Evolutionary conservation across 2,329 filamentous ascomycete genomes (phyloP).

Genomic region (Botrytis fragariae): DNA sequence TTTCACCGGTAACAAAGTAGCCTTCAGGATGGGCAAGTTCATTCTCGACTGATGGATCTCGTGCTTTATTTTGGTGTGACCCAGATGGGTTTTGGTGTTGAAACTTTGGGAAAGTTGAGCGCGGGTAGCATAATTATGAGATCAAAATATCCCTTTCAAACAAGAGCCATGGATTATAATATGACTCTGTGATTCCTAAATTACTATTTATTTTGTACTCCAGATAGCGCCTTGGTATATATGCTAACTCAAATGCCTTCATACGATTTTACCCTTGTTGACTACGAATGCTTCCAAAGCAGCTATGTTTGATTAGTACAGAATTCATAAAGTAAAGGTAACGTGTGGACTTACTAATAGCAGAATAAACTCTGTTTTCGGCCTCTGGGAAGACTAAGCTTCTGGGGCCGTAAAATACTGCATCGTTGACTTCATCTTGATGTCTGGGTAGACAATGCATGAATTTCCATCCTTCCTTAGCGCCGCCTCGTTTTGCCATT

Average conservation of each 20-base stretch:
- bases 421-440: constrained; percentile 87
- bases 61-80: background rate
- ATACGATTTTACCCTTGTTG: constrained; percentile 77
- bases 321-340: background rate
- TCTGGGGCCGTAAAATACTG: constrained; percentile 84
- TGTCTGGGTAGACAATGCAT: constrained; percentile 98
- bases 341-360: constrained; percentile 58
- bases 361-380: constrained; percentile 91
- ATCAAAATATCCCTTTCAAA: background rate
- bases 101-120: background rate
- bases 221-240: constrained; percentile 17
- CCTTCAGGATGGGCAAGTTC: background rate
- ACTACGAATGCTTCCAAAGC: constrained; percentile 86
- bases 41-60: background rate
- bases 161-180: background rate
- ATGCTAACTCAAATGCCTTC: constrained; percentile 4
- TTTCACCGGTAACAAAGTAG: background rate
- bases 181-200: constrained; percentile 1
- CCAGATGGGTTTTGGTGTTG: background rate
- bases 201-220: constrained; percentile 16
- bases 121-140: background rate
- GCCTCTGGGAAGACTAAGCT: constrained; percentile 92
- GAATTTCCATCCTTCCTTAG: constrained; percentile 89
- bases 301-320: constrained; percentile 45
- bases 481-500: constrained; percentile 78